These are phyloP conservation scores for Closterium sp. DNA, from an alignment of 139 green algal species.

Conservation along the genomic window DNA sequence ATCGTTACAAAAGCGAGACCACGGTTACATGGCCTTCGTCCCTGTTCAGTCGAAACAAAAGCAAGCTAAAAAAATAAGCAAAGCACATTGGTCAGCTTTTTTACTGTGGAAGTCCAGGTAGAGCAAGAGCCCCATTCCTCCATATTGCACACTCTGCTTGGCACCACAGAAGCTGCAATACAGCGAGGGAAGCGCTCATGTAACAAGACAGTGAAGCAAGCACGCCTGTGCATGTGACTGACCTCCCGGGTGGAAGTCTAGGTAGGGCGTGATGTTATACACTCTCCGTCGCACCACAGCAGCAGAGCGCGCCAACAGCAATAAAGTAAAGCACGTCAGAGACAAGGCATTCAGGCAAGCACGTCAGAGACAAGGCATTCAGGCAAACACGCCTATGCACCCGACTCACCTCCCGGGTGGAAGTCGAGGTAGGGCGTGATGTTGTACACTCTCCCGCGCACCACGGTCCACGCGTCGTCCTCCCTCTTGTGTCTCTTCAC, in stretches of 20 bases:
- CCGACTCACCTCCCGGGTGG: conserved; percentile 79
- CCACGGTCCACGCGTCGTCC: conserved; percentile 87
- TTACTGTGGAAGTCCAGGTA: not conserved
- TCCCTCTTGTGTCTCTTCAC: conserved; percentile 73
- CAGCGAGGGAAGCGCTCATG: too few species aligned
- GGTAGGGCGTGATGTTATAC: not conserved
- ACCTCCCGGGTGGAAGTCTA: not conserved
- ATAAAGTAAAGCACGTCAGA: not conserved
- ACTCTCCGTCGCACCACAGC: not conserved
- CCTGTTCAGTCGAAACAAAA: too few species aligned
- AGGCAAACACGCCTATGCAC: too few species aligned
- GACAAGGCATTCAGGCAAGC: too few species aligned
- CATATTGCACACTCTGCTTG: conserved; percentile 91
- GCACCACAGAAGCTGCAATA: conserved; percentile 16
- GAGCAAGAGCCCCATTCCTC: too few species aligned
- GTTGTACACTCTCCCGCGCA: conserved; percentile 90
- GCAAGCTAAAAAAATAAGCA: not conserved
- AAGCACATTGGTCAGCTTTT: too few species aligned
- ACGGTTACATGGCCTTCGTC: too few species aligned
- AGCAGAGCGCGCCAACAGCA: not conserved
- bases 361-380: too few species aligned
- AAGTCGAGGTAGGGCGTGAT: conserved; percentile 86
- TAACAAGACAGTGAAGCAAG: too few species aligned
- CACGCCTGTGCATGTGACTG: too few species aligned
- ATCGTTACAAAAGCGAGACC: not conserved